Base-by-base conservation (phyloP, 441 rosid genomes). In the Bruguiera hainesii region DNA sequence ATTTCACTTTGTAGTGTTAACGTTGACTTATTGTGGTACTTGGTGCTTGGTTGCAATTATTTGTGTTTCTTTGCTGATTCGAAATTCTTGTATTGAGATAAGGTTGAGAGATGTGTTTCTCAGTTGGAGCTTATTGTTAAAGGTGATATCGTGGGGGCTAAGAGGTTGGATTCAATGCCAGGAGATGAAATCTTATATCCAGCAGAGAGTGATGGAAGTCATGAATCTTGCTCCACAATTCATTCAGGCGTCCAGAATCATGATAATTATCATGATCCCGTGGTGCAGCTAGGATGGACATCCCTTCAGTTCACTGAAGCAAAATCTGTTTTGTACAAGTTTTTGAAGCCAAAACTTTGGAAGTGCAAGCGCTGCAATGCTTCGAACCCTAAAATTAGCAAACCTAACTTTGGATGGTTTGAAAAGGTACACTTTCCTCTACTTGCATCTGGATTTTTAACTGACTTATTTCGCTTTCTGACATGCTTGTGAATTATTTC, bases 341-440 rank as follows among this genome's bases (percentile, higher is more conserved):
- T 95, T 75, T 46, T 90, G 74, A 90, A 79, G 83, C 73, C 71
- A 49, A 80, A 72, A 51, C 20, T 69, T 52, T 75, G 33, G 58
- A 75, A 75, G 77, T 95, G 99, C 73, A 69, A 70, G 62, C 71
- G 68, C 48, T 95, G 99, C 64, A 4, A 56, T 5, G 81, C 79
- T 29, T 51, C 60, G 61, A 80, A 73, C 78, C 86, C 93, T 23
- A 53, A 33, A 25, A 75, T 95, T 65, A 78, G 73, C 56, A 95
- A 89, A 73, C 99, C 96, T 62, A 85, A 78, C 59, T 87, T 81
- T 69, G 99, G 95, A 75, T 95, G 97, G 98, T 70, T 95, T 79
- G 80, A 84, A 76, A 75, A 66, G 95, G 99, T 95, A 92, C 74
- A 71, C 56, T 58, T 57, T 61, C 56, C 18, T 48, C 50, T 53